A percentile compares a stretch with the other conserved stretches of the same genome.
Evolutionary conservation across 345 rosid species (phyloP).

Genomic region (Nasturtium officinale): DNA sequence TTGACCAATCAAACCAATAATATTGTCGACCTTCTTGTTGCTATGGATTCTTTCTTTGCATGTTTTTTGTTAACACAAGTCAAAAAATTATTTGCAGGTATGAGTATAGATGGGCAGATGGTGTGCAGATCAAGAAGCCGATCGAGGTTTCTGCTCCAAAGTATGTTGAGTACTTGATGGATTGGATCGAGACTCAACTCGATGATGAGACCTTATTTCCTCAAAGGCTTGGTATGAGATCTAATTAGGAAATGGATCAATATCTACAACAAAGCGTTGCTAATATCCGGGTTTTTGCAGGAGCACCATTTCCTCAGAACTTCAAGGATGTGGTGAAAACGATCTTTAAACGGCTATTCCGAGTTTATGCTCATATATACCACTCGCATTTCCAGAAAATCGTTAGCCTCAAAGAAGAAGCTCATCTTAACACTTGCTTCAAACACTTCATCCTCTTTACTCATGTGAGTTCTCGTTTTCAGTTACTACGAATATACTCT

Average conservation of each 20-base stretch:
- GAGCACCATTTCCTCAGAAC: slow-evolving; percentile 95
- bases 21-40: neutral
- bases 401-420: slow-evolving; percentile 99
- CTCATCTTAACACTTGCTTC: slow-evolving; percentile 99
- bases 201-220: slow-evolving; percentile 97
- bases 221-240: slow-evolving; percentile 82
- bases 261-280: neutral
- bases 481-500: neutral
- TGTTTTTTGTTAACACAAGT: neutral
- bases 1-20: neutral
- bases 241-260: neutral
- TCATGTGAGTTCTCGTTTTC: slow-evolving; percentile 58
- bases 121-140: slow-evolving; percentile 96
- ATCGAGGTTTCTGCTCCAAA: slow-evolving; percentile 99
- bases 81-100: slow-evolving; percentile 54
- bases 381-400: slow-evolving; percentile 98
- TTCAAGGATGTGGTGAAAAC: slow-evolving; percentile 97
- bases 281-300: slow-evolving; percentile 39
- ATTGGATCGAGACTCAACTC: slow-evolving; percentile 96
- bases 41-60: slow-evolving; percentile 5
- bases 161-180: slow-evolving; percentile 98
- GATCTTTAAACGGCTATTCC: slow-evolving; percentile 89
- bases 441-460: slow-evolving; percentile 97
- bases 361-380: slow-evolving; percentile 96
- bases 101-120: slow-evolving; percentile 99